These are phyloP conservation scores for Hansenula sp. DNA, from an alignment of 1,139 yeast genomes.

Conservation along the genomic window DNA sequence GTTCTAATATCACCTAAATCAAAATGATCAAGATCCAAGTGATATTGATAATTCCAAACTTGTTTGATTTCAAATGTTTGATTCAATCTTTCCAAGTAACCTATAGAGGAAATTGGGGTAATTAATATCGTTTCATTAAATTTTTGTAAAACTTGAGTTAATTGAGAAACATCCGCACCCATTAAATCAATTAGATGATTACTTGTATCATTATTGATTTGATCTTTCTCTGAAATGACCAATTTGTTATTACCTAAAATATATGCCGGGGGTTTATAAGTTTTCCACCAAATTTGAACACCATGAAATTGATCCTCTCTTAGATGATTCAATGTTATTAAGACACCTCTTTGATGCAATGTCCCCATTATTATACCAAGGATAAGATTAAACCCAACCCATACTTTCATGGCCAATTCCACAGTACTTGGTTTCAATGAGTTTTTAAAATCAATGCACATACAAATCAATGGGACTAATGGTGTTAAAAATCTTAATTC, in stretches of 20 bases:
- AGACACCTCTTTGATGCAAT: conserved; percentile 86
- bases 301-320: conserved; percentile 21
- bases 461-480: conserved; percentile 63
- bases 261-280: conserved; percentile 94
- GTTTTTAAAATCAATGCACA: conserved; percentile 49
- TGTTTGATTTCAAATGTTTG: conserved; percentile 21
- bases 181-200: conserved; percentile 34
- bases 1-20: conserved; percentile 43
- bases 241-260: conserved; percentile 44
- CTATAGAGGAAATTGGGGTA: conserved; percentile 45
- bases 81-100: conserved; percentile 18
- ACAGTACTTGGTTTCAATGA: conserved; percentile 19
- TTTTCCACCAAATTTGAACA: conserved; percentile 83
- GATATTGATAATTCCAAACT: conserved; percentile 44
- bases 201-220: conserved; percentile 16
- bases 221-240: conserved; percentile 24
- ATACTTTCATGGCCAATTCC: conserved; percentile 33
- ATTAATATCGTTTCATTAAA: conserved; percentile 33
- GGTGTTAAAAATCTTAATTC: conserved; percentile 86
- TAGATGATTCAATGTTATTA: conserved; percentile 53
- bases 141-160: conserved; percentile 21
- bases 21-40: conserved; percentile 67
- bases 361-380: conserved; percentile 71
- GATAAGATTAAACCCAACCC: conserved; percentile 64
- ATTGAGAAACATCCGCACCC: conserved; percentile 27